These are phyloP conservation scores for Geotrichum australiense DNA, from an alignment of 1,139 yeast species.

Conservation along the genomic window DNA sequence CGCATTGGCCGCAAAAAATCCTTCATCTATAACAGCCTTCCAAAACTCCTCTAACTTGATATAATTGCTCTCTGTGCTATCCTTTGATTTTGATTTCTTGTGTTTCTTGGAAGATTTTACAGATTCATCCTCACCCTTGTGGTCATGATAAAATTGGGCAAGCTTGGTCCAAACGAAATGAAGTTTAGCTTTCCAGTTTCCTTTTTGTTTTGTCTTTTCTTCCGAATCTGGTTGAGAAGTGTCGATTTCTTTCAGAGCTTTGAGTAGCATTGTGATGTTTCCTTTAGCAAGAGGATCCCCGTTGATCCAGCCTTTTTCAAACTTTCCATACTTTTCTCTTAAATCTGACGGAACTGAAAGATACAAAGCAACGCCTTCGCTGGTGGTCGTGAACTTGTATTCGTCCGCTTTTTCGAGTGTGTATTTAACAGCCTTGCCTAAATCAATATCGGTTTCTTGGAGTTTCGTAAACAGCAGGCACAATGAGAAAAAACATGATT, in stretches of 20 bases:
- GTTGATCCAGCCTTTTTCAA: conserved; percentile 50
- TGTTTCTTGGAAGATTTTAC: conserved; percentile 31
- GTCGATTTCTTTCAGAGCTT: conserved; percentile 58
- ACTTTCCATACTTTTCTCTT: conserved; percentile 33
- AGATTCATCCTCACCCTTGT: conserved; percentile 25
- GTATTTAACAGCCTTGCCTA: conserved; percentile 31
- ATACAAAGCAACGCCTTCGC: conserved; percentile 77
- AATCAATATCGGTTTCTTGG: conserved; percentile 22
- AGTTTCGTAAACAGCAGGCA: conserved; percentile 44
- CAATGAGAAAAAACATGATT: conserved; percentile 67
- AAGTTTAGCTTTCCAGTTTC: conserved; percentile 69
- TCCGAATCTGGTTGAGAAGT: conserved; percentile 29
- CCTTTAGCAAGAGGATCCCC: conserved; percentile 68
- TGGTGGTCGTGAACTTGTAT: conserved; percentile 52
- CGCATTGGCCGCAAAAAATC: conserved; percentile 66
- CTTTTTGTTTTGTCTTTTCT: conserved; percentile 42
- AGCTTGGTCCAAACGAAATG: conserved; percentile 83
- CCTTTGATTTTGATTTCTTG: conserved; percentile 28
- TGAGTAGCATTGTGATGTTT: conserved; percentile 53
- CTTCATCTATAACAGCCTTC: conserved; percentile 72
- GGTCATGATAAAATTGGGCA: conserved; percentile 21
- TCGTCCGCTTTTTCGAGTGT: conserved; percentile 44
- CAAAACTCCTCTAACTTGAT: conserved; percentile 60
- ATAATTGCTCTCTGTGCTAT: conserved; percentile 16
- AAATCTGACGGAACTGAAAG: conserved; percentile 41